Evolutionary conservation across 169 alveolate genomes (phyloP).

Genomic region (Plasmodium adleri): DNA sequence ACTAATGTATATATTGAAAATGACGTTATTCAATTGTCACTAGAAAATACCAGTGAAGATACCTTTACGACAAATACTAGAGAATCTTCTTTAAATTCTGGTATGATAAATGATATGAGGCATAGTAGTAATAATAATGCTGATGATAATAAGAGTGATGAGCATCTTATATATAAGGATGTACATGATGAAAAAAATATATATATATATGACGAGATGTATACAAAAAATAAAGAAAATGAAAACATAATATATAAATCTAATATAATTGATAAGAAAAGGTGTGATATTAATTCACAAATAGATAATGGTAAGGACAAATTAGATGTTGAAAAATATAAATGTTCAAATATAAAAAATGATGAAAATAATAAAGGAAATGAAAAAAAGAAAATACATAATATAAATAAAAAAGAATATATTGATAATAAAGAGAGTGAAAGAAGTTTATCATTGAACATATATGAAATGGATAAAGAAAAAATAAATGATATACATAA

Average conservation of each 20-base stretch:
- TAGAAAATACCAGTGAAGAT: constrained; percentile 75
- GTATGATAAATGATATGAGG: background rate
- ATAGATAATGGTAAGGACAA: background rate
- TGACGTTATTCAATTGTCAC: constrained; percentile 61
- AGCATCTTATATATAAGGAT: background rate
- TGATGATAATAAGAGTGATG: background rate
- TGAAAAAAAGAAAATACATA: background rate
- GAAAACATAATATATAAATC: background rate
- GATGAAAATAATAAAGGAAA: background rate
- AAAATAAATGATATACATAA: background rate
- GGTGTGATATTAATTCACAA: background rate
- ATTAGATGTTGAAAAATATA: background rate
- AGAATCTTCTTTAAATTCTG: constrained; percentile 67
- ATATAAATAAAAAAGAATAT: background rate
- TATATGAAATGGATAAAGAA: constrained; percentile 25
- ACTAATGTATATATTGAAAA: constrained; percentile 59
- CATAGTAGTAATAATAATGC: background rate
- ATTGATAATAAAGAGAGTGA: background rate
- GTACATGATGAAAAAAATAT: background rate
- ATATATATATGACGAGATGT: background rate
- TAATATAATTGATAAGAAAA: background rate
- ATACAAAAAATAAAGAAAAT: background rate
- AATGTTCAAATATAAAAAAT: background rate
- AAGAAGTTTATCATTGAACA: background rate
- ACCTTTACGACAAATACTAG: constrained; percentile 74